Evolutionary conservation across 768 basidiomycete species (phyloP).

Genomic region (Leccinum truebloodii): DNA sequence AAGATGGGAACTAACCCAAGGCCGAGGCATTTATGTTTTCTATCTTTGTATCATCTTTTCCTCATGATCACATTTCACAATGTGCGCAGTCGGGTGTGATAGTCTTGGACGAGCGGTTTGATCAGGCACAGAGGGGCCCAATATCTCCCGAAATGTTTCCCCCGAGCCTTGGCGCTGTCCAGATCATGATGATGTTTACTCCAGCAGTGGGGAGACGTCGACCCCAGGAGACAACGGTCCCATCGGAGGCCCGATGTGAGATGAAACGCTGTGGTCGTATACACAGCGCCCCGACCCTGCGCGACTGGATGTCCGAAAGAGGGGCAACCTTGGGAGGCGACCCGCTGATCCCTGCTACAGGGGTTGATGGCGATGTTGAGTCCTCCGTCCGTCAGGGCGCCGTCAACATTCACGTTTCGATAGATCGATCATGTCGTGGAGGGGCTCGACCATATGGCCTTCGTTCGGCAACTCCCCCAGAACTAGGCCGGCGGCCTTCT

Average conservation of each 20-base stretch:
- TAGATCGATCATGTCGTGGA: not conserved
- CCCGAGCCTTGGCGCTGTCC: not conserved
- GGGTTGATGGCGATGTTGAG: not conserved
- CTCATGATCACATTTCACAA: not conserved
- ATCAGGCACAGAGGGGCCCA: not conserved
- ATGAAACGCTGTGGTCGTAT: not conserved
- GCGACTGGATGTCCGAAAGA: not conserved
- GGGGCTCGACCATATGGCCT: not conserved
- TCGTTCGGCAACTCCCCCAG: not conserved
- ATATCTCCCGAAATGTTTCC: not conserved
- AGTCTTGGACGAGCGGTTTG: not conserved
- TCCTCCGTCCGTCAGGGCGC: not conserved
- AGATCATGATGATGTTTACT: not conserved
- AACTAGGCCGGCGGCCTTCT: not conserved
- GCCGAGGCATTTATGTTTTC: not conserved
- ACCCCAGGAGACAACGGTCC: not conserved
- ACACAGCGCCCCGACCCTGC: not conserved
- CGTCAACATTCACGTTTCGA: not conserved
- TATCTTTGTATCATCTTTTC: not conserved
- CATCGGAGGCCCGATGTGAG: not conserved
- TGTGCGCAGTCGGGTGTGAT: not conserved
- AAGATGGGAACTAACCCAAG: not conserved
- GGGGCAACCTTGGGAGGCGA: not conserved
- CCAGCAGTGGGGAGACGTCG: not conserved
- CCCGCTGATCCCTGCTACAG: not conserved